A percentile compares a stretch with the other conserved stretches of the same genome.
These are phyloP conservation scores for Chlorella vulgaris DNA, from an alignment of 139 green algal genomes.

Conservation along the genomic window DNA sequence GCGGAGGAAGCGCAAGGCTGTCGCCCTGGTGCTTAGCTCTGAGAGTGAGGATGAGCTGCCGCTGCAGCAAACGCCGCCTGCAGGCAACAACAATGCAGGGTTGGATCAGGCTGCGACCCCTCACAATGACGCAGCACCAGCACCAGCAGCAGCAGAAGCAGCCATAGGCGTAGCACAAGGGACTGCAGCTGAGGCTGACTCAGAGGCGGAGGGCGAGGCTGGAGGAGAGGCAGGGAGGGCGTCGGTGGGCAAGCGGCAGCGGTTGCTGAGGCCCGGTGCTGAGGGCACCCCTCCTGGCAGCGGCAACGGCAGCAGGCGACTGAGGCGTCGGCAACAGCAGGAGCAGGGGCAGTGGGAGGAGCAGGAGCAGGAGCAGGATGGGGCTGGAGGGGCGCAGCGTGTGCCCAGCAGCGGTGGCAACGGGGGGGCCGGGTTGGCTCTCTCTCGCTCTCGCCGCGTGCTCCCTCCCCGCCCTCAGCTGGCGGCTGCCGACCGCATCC, in stretches of 20 bases:
- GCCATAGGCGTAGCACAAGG: neutral
- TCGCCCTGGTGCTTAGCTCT: neutral
- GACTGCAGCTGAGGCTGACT: neutral
- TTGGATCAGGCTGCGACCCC: neutral
- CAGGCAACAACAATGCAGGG: neutral
- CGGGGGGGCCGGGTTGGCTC: neutral
- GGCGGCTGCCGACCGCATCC: conserved; percentile 23
- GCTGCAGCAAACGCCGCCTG: neutral
- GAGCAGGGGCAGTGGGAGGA: neutral
- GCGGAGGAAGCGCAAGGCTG: neutral
- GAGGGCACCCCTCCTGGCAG: neutral
- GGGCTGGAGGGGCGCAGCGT: neutral
- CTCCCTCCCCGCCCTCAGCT: neutral
- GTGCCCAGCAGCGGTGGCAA: neutral
- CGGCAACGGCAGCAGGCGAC: neutral
- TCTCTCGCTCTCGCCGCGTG: neutral
- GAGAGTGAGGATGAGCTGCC: conserved; percentile 9
- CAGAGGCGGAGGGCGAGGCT: neutral
- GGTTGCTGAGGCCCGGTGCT: neutral
- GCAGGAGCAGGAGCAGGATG: conserved; percentile 13
- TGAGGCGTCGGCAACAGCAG: neutral
- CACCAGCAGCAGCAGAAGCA: neutral
- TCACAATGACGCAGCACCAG: neutral
- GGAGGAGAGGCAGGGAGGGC: neutral
- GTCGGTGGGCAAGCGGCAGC: neutral